A percentile compares a stretch with the other conserved stretches of the same genome.
Conservation (phyloP, 2,329 filamentous ascomycete species). For the Catunica adiposa region DNA sequence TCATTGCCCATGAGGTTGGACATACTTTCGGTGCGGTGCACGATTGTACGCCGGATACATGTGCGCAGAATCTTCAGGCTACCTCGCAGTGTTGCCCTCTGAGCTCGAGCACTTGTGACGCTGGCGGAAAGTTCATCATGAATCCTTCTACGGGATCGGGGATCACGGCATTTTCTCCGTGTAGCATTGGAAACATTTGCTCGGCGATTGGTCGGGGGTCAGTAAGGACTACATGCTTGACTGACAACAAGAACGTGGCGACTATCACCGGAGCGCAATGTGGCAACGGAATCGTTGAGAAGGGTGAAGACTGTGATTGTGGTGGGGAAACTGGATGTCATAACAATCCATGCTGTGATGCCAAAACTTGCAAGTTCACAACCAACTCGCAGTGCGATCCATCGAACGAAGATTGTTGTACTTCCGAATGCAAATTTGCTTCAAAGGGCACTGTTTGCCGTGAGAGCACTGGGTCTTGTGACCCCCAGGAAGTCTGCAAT, state of each 20-base stretch:
- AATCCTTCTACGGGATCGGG: slow-evolving; percentile 67
- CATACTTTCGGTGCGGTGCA: slow-evolving; percentile 95
- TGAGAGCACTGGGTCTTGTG: slow-evolving; percentile 60
- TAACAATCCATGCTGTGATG: slow-evolving; percentile 66
- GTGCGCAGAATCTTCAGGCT: slow-evolving; percentile 38
- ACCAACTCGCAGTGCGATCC: slow-evolving; percentile 61
- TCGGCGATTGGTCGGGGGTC: slow-evolving; percentile 63
- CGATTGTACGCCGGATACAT: slow-evolving; percentile 62
- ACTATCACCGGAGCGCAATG: slow-evolving; percentile 74
- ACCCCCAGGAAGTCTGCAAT: slow-evolving; percentile 68
- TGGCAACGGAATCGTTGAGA: slow-evolving; percentile 92
- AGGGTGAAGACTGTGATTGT: slow-evolving; percentile 90
- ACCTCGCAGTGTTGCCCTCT: slow-evolving; percentile 63
- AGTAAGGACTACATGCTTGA: slow-evolving; percentile 61
- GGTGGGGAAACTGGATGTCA: slow-evolving; percentile 59
- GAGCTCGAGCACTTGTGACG: slow-evolving; percentile 50
- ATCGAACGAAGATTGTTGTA: slow-evolving; percentile 70
- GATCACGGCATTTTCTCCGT: slow-evolving; percentile 70
- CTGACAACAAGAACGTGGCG: slow-evolving; percentile 67
- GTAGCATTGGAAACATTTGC: slow-evolving; percentile 87
- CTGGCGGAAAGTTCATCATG: slow-evolving; percentile 75
- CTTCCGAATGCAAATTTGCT: slow-evolving; percentile 47
- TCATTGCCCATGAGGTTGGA: slow-evolving; percentile 85
- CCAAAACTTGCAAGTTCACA: slow-evolving; percentile 73
- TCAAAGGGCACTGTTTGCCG: slow-evolving; percentile 60